Evolutionary conservation across 805 yeast species (phyloP).

Genomic region (Candida caryicola): DNA sequence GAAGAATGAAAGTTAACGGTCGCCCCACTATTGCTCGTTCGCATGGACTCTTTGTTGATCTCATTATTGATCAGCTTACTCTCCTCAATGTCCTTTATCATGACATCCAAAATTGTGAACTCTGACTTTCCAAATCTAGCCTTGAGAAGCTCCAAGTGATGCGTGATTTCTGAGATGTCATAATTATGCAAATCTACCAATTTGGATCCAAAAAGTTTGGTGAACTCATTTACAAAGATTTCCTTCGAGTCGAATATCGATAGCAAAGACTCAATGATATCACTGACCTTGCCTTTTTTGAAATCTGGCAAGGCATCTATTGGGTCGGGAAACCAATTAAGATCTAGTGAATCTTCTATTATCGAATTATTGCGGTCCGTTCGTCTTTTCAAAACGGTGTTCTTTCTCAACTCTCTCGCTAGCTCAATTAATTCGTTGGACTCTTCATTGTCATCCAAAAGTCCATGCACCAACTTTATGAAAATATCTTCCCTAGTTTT

Average conservation of each 20-base stretch:
- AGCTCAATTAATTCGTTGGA: conserved; percentile 50
- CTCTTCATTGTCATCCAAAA: conserved; percentile 47
- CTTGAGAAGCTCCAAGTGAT: conserved; percentile 54
- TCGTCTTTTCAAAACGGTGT: conserved; percentile 4
- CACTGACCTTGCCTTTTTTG: conserved; percentile 56
- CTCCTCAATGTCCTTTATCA: conserved; percentile 69
- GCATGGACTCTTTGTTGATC: conserved; percentile 16
- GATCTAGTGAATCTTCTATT: conserved; percentile 37
- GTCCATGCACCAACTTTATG: conserved; percentile 64
- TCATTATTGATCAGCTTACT: conserved; percentile 47
- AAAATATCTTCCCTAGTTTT: conserved; percentile 74
- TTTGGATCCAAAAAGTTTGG: conserved; percentile 54
- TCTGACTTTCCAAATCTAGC: conserved; percentile 63
- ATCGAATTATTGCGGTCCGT: conserved; percentile 1
- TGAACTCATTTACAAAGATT: conserved; percentile 63
- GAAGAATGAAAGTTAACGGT: conserved; percentile 47
- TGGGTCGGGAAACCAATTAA: conserved; percentile 82
- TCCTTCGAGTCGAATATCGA: conserved; percentile 71
- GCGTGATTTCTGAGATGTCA: conserved; percentile 36
- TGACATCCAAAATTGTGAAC: conserved; percentile 71
- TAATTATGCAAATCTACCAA: conserved; percentile 46
- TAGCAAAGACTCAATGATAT: conserved; percentile 66
- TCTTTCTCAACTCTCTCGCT: conserved; percentile 47
- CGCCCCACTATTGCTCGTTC: too few relatives aligned
- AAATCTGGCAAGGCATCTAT: conserved; percentile 88